Percentiles rank a stretch among this genome's conserved stretches.
Evolutionary conservation across 1,284 basidiomycete species (phyloP).

Genomic region (Cutaneotrichosporon spelunceum): DNA sequence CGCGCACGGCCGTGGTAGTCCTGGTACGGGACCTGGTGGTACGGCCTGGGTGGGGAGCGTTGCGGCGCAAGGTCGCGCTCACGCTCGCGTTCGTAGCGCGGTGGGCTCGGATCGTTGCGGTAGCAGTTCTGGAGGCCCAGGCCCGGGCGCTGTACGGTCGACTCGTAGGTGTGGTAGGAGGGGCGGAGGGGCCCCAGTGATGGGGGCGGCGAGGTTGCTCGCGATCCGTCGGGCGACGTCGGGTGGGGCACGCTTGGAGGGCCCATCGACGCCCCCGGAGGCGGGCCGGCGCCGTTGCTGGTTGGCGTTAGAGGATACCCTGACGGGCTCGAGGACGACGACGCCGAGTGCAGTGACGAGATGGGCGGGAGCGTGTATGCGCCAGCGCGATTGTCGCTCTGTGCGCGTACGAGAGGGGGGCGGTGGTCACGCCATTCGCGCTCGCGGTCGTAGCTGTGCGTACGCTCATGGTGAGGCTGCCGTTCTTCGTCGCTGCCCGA

Average conservation of each 20-base stretch:
- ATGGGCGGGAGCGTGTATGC: constrained; percentile 19
- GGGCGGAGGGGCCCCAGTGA: constrained; percentile 19
- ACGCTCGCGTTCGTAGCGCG: constrained; percentile 7
- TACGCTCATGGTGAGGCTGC: background rate
- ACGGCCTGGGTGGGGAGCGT: constrained; percentile 9
- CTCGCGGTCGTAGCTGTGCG: constrained; percentile 6
- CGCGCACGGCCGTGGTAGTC: constrained; percentile 15
- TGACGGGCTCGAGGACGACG: constrained; percentile 10
- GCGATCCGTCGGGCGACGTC: constrained; percentile 16
- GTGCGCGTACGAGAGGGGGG: constrained; percentile 16
- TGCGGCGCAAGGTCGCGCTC: constrained; percentile 4
- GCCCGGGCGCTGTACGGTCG: background rate
- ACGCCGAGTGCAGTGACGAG: constrained; percentile 8
- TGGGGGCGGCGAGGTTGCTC: constrained; percentile 14
- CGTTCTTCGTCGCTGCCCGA: constrained; percentile 7
- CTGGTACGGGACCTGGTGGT: background rate
- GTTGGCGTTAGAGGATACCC: constrained; percentile 18
- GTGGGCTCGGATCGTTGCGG: constrained; percentile 7
- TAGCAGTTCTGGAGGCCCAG: constrained; percentile 8
- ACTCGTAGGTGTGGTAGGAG: constrained; percentile 17
- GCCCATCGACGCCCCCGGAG: constrained; percentile 17
- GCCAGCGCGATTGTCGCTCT: constrained; percentile 17
- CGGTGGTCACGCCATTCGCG: constrained; percentile 20
- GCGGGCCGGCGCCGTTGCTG: constrained; percentile 4
- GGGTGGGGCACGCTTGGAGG: constrained; percentile 11